A percentile compares a stretch with the other conserved stretches of the same genome.
Conservation (phyloP, 2,329 filamentous ascomycete species). For the Boeremia lycopersici region DNA sequence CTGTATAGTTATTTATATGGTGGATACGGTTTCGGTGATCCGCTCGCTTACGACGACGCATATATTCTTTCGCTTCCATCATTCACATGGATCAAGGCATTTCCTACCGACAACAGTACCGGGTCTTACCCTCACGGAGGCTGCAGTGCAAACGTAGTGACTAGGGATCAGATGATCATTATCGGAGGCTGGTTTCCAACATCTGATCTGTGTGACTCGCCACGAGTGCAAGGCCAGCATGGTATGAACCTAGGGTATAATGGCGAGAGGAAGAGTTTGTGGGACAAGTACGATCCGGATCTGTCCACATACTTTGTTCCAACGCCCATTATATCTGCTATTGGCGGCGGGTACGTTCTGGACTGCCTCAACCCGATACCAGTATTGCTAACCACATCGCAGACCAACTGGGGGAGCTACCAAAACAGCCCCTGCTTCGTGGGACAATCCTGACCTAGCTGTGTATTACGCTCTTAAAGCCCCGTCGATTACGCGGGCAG, state of each 20-base stretch:
- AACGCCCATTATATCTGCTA: conserved; percentile 54
- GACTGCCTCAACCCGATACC: conserved; percentile 15
- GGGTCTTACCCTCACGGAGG: conserved; percentile 58
- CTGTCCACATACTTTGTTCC: conserved; percentile 63
- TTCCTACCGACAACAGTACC: conserved; percentile 49
- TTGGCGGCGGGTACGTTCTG: conserved; percentile 50
- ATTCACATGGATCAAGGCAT: conserved; percentile 67
- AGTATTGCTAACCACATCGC: conserved; percentile 17
- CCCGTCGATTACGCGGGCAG: conserved; percentile 53
- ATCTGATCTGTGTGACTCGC: conserved; percentile 58
- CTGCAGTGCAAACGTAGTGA: conserved; percentile 62
- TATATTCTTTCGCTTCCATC: conserved; percentile 67
- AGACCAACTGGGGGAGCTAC: conserved; percentile 61
- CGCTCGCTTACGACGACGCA: conserved; percentile 64
- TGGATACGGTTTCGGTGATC: conserved; percentile 58
- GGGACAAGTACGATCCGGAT: conserved; percentile 59
- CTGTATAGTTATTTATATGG: conserved; percentile 64
- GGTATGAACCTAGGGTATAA: conserved; percentile 61
- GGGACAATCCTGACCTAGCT: conserved; percentile 57
- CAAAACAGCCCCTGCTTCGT: conserved; percentile 57
- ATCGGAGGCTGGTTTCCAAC: conserved; percentile 63
- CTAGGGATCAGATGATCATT: conserved; percentile 65
- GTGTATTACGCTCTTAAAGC: conserved; percentile 62
- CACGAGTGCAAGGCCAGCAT: conserved; percentile 61
- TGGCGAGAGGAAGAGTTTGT: conserved; percentile 54